Base-by-base conservation (phyloP, 1,139 yeast species). In the Lodderomyces parapsilosis region DNA sequence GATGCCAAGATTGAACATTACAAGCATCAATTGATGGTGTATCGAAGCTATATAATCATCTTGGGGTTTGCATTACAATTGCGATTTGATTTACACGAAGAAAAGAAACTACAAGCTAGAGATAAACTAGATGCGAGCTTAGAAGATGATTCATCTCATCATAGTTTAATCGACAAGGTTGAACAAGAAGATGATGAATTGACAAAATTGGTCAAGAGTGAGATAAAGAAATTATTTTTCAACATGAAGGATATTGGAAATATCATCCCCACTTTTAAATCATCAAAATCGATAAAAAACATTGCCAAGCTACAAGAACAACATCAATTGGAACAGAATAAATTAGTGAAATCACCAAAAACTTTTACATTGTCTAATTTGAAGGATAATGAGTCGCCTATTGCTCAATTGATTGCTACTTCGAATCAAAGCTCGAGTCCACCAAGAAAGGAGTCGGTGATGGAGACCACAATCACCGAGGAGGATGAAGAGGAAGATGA, bases 21-120 rank as follows among this genome's bases (percentile, higher is more conserved):
- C 52, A 72, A 69, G 52, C 54, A 57, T 32, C 81, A 77, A 47
- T 58, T 74, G 50, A 58, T 62, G 43, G 69, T 73, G 55, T 76
- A 75, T 56, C 75, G 70, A 58, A 63, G 62, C 48, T 78, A 78
- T 56, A 62, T 76, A 38, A 61, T 68, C 38, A 67, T 71, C 39
- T 64, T 77, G 40, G 79, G 76, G 7, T 68, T 68, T 52, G 81
- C 78, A 0, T 67, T 77, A 46, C 74, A 71, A 49, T 62, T 76
- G 46, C 64, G 78, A 67, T 40, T 39, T 25, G 39, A 43, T 27
- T 30, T 36, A 11, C 30, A 39, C 11, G 28, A 31, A 25, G 33
- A 39, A 27, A 48, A 58, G 37, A 50, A 36, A 32, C 36, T 14
- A 34, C 39, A 39, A 30, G 39, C 19, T 15, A 8, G 23, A 11